A percentile compares a stretch with the other conserved stretches of the same genome.
phyloP scores from a whole-genome alignment of 2,329 filamentous ascomycete species.

The Fusarium sulawesiense region DNA sequence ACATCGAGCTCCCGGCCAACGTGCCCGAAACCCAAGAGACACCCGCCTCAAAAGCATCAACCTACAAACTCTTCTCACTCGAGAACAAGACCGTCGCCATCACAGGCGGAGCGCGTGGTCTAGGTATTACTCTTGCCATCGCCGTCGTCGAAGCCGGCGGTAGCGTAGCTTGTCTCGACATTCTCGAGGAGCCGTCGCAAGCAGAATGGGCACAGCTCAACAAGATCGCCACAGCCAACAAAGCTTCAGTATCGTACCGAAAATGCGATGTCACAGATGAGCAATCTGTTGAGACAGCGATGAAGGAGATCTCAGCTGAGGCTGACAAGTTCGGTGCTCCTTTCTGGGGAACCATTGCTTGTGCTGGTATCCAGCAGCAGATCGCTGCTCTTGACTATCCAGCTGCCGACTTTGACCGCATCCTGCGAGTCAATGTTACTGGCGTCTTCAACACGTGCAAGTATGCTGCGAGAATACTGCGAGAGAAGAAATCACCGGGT shows the following conservation, averaged over 20 bases:
- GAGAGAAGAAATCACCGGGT: constrained; percentile 54
- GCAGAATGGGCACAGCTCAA: constrained; percentile 57
- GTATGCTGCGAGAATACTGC: constrained; percentile 70
- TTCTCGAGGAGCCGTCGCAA: constrained; percentile 52
- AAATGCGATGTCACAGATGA: constrained; percentile 62
- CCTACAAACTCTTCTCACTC: constrained; percentile 58
- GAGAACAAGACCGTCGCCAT: constrained; percentile 58
- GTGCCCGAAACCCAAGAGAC: constrained; percentile 50
- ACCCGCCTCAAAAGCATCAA: constrained; percentile 45
- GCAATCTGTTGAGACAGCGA: constrained; percentile 48
- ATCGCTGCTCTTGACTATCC: constrained; percentile 60
- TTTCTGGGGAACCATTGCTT: constrained; percentile 57
- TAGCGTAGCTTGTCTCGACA: constrained; percentile 61
- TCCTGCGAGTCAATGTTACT: constrained; percentile 76
- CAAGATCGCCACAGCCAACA: constrained; percentile 53
- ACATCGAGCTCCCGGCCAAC: constrained; percentile 45
- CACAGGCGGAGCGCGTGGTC: constrained; percentile 63
- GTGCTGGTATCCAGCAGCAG: constrained; percentile 62
- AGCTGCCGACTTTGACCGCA: constrained; percentile 71
- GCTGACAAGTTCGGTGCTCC: constrained; percentile 48
- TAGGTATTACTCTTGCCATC: constrained; percentile 62
- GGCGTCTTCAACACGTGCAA: constrained; percentile 78
- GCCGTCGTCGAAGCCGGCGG: constrained; percentile 63
- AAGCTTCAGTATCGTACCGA: constrained; percentile 54
- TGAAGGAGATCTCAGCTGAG: constrained; percentile 53